Conservation (phyloP, 1,284 basidiomycete species). For the Tilletia setariae region DNA sequence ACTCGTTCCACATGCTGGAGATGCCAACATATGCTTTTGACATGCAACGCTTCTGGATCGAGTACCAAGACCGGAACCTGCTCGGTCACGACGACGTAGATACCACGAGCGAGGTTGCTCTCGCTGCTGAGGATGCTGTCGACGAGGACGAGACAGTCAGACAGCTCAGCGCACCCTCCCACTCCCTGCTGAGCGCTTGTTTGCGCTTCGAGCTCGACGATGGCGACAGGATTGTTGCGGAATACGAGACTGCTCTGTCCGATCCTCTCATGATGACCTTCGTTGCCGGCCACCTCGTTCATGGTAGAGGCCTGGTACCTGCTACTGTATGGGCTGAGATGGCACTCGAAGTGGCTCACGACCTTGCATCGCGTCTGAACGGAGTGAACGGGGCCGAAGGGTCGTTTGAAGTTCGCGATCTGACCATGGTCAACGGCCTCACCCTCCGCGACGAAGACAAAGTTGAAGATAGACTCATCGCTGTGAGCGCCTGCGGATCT, state of each 20-base stretch:
- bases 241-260: neutral
- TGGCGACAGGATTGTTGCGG: neutral
- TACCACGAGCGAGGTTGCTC: neutral
- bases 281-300: constrained; percentile 4
- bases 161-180: neutral
- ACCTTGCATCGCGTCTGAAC: no score
- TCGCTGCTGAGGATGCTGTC: neutral
- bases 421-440: neutral
- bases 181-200: neutral
- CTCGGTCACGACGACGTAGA: constrained; percentile 10
- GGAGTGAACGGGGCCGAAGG: no score
- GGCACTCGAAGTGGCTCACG: neutral
- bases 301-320: neutral
- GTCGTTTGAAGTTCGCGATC: neutral
- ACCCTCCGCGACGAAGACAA: neutral
- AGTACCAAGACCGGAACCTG: constrained; percentile 35
- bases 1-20: constrained; percentile 17
- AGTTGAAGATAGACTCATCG: neutral
- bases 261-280: neutral
- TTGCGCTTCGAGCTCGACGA: no score
- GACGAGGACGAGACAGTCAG: neutral
- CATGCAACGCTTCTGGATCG: constrained; percentile 32
- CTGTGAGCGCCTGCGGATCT: neutral
- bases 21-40: constrained; percentile 31
- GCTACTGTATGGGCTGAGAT: constrained; percentile 3